phyloP scores from a whole-genome alignment of 306 rosid genomes.

The Luffa aegyptiaca region DNA sequence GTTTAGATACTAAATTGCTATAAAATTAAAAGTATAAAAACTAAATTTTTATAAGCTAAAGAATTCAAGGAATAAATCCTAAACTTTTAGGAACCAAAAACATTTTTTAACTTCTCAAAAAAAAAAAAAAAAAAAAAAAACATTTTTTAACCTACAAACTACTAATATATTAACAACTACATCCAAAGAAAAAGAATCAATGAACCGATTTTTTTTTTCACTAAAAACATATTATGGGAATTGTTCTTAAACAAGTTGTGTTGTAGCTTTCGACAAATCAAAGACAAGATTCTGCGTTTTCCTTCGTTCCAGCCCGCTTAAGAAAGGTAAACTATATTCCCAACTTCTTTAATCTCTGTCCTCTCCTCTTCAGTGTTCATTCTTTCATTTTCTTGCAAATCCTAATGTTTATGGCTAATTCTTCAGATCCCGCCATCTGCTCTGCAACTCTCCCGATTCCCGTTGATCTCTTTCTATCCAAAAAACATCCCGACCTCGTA shows the following conservation, averaged over 20 bases:
- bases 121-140: no score
- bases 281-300: not conserved
- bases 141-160: no score
- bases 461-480: conserved; percentile 68
- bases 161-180: no score
- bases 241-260: not conserved
- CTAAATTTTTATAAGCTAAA: no score
- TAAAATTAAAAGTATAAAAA: no score
- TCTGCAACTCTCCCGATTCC: conserved; percentile 35
- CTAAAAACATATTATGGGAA: no score
- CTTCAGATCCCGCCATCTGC: conserved; percentile 10
- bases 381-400: not conserved
- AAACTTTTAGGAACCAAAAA: no score
- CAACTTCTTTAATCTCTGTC: not conserved
- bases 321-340: not conserved
- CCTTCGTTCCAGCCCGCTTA: not conserved
- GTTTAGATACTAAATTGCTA: no score
- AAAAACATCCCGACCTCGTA: conserved; percentile 45
- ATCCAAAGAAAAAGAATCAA: no score
- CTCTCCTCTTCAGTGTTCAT: not conserved
- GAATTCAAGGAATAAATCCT: no score
- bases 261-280: not conserved
- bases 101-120: no score
- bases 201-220: no score
- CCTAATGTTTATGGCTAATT: not conserved